phyloP scores from a whole-genome alignment of 495 filamentous ascomycete genomes.

The Thermothielavioides terrestris region DNA sequence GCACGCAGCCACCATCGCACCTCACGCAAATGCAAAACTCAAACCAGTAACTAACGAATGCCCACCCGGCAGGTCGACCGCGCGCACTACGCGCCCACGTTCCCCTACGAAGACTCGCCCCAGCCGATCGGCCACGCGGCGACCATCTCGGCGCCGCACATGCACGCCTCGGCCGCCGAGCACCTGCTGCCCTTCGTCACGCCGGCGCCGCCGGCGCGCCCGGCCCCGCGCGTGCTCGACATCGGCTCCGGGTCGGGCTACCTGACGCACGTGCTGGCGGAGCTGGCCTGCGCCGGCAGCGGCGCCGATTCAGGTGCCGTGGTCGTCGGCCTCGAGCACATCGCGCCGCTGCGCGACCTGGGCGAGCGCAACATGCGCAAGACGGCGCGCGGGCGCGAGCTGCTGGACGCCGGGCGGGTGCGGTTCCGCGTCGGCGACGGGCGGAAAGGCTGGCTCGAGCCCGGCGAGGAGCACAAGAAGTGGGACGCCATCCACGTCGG shows the following conservation, averaged over 20 bases:
- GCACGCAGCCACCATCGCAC: slow-evolving; percentile 20
- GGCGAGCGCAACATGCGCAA: slow-evolving; percentile 67
- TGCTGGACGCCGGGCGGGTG: slow-evolving; percentile 54
- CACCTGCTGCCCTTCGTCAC: slow-evolving; percentile 54
- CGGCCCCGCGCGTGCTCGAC: slow-evolving; percentile 56
- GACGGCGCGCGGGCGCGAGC: slow-evolving; percentile 50
- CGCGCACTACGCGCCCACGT: slow-evolving; percentile 62
- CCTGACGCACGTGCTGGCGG: slow-evolving; percentile 80
- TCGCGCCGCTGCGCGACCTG: slow-evolving; percentile 64
- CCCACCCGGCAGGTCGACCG: slow-evolving; percentile 67
- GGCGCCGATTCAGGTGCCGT: slow-evolving; percentile 45
- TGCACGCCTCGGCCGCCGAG: slow-evolving; percentile 79
- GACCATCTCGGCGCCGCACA: slow-evolving; percentile 95
- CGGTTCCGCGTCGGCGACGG: slow-evolving; percentile 77
- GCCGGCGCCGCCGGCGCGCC: slow-evolving; percentile 31
- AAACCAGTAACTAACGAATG: too few species aligned
- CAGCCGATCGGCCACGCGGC: slow-evolving; percentile 80
- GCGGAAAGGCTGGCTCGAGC: slow-evolving; percentile 57
- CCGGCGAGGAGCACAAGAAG: slow-evolving; percentile 23
- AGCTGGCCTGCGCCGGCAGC: slow-evolving; percentile 63
- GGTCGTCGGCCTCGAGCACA: slow-evolving; percentile 86
- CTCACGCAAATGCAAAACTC: slow-evolving; percentile 6
- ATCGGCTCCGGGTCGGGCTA: slow-evolving; percentile 89
- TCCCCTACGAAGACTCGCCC: slow-evolving; percentile 81
- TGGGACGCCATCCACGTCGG: slow-evolving; percentile 96